Conservation (phyloP, 352 stramenopile genomes). For the Pythium myriotylum region DNA sequence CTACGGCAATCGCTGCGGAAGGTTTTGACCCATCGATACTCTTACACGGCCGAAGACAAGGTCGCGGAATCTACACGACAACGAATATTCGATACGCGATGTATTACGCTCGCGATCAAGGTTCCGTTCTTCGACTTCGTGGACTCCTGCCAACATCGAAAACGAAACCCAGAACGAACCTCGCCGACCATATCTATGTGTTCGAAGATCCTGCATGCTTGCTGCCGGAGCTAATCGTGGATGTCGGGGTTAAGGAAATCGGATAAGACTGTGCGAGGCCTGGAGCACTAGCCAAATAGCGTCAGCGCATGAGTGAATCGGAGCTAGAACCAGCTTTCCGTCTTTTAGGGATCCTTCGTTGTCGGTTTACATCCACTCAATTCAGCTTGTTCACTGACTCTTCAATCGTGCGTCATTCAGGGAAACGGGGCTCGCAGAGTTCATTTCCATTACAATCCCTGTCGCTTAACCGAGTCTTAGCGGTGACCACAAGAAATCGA, state of each 20-base stretch:
- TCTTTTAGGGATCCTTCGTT: too few relatives aligned
- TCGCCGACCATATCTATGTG: constrained; percentile 2
- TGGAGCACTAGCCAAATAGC: too few relatives aligned
- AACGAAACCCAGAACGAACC: neutral
- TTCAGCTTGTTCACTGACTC: too few relatives aligned
- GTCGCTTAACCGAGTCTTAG: too few relatives aligned
- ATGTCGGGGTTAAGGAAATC: too few relatives aligned
- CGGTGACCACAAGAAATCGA: too few relatives aligned
- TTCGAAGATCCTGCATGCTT: constrained; percentile 15
- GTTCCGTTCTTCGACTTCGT: constrained; percentile 13
- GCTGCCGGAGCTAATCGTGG: constrained; percentile 17
- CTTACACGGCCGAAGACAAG: neutral
- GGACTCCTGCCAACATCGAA: constrained; percentile 2
- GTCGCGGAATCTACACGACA: constrained; percentile 21
- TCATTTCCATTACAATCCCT: too few relatives aligned
- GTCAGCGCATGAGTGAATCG: too few relatives aligned
- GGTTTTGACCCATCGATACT: constrained; percentile 23
- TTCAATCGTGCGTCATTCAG: neutral
- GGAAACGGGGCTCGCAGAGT: neutral
- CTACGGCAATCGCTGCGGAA: constrained; percentile 20
- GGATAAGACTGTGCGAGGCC: neutral
- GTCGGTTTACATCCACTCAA: too few relatives aligned
- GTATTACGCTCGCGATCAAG: neutral
- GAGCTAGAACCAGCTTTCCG: too few relatives aligned
- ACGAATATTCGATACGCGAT: neutral